Evolutionary conservation across 495 filamentous ascomycete species (phyloP), one percentile per base, ranked within the genome.

Genomic region (Annulohypoxylon stygium): DNA sequence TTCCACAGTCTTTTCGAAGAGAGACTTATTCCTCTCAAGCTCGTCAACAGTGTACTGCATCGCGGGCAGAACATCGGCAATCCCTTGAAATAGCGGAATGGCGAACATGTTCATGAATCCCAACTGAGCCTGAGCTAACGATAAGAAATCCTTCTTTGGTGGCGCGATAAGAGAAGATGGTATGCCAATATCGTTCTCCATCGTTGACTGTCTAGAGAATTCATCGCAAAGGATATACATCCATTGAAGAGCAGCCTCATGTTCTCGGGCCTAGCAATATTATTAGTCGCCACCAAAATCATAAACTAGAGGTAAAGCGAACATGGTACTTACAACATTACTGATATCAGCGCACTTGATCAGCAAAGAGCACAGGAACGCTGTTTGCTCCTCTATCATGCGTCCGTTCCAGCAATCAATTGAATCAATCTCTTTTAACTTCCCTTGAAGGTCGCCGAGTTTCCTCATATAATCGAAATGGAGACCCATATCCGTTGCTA

Each of bases 261-360:
- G 94, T 65, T 90, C 90, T 64, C 95, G 90, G 36, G 95, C 93
- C 92, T 95, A 70, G 18, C 50, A 51, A 18, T 76, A 23, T 61
- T 55, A 83, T 78, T 83, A 80, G 77, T 66, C 59, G 58, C n/a
- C 26, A 3, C 39, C 20, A 74, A 54, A 74, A 67, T 33, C 48
- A 26, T 34, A 14, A 12, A 59, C 33, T 45, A 63, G 18, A 23
- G 14, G 59, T 66, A 66, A 23, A 11, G 20, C 14, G 11, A 39
- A 30, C 16, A 47, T n/a, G 41, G 4, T 12, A 87, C 88, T 76
- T 86, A 94, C 93, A 75, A 99, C 97, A 78, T 99, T 99, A 81
- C 96, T 97, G 78, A 99, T 98, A 78, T 99, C 96, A 30, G 96
- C 96, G 79, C 96, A 98, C 77, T 99, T 99, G 82, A 99, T 98